Conservation (phyloP, 768 basidiomycete genomes). For the Tricholoma hemisulphureum region DNA sequence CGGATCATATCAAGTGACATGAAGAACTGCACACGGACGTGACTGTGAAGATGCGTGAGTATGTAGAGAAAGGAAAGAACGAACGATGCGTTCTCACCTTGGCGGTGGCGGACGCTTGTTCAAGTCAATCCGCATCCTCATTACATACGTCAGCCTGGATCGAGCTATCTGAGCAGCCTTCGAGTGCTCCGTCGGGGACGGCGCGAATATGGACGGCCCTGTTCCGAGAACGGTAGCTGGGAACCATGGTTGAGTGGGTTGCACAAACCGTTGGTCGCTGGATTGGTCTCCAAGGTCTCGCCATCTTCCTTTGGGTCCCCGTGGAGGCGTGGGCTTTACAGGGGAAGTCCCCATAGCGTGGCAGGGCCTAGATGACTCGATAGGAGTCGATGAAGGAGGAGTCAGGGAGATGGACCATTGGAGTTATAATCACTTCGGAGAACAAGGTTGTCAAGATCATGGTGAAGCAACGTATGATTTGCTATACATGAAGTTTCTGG, state of each 20-base stretch:
- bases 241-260: background rate
- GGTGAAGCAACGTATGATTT: background rate
- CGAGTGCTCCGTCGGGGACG: slow-evolving; percentile 10
- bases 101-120: slow-evolving; percentile 10
- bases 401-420: background rate
- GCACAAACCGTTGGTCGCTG: background rate
- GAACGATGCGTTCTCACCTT: slow-evolving; percentile 8
- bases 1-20: slow-evolving; percentile 4
- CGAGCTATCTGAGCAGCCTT: background rate
- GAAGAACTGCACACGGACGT: slow-evolving; percentile 18
- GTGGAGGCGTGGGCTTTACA: background rate
- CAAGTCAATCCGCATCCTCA: background rate
- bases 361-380: background rate
- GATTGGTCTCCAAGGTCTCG: background rate
- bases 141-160: background rate
- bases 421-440: background rate
- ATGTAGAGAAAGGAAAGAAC: background rate
- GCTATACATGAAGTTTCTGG: background rate
- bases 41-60: slow-evolving; percentile 4
- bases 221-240: slow-evolving; percentile 1
- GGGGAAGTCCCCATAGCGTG: slow-evolving; percentile 36
- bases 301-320: slow-evolving; percentile 2
- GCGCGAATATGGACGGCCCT: slow-evolving; percentile 9
- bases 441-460: slow-evolving; percentile 2
- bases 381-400: background rate